phyloP scores from a whole-genome alignment of 2,329 filamentous ascomycete species.

The Pestalotiopsis fici region DNA sequence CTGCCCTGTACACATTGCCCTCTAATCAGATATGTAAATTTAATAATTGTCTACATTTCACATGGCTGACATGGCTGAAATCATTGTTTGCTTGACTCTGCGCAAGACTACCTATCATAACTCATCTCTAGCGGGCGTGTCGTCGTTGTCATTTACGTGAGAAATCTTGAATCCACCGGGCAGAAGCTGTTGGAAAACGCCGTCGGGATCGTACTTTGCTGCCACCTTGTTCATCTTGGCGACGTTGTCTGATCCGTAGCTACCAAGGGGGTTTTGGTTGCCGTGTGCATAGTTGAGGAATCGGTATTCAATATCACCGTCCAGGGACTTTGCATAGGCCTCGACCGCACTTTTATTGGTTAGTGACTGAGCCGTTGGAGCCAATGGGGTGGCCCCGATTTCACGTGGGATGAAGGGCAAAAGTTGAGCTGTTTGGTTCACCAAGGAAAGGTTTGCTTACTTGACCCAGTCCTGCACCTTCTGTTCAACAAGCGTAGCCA shows the following conservation, averaged over 20 bases:
- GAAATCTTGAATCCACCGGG: slow-evolving; percentile 2
- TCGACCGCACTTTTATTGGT: background rate
- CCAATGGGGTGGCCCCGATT: no score
- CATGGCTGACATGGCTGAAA: no score
- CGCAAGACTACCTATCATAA: background rate
- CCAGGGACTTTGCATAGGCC: background rate
- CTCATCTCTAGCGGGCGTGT: background rate
- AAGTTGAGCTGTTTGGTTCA: no score
- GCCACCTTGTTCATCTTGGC: slow-evolving; percentile 1
- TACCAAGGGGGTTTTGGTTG: background rate
- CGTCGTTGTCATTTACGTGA: background rate
- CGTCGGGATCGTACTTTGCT: background rate
- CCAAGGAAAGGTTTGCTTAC: background rate
- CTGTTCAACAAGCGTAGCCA: background rate
- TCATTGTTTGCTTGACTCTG: background rate
- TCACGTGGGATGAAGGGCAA: background rate
- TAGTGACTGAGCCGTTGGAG: background rate
- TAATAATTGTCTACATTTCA: no score
- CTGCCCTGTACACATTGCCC: no score
- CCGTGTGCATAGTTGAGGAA: slow-evolving; percentile 3
- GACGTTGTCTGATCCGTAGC: slow-evolving; percentile 2
- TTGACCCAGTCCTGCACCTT: background rate
- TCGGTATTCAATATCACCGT: background rate
- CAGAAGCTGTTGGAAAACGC: background rate
- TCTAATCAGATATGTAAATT: no score